A percentile compares a stretch with the other conserved stretches of the same genome.
Conservation (phyloP, 2,329 filamentous ascomycete species). For the Fusarium armeniacum region DNA sequence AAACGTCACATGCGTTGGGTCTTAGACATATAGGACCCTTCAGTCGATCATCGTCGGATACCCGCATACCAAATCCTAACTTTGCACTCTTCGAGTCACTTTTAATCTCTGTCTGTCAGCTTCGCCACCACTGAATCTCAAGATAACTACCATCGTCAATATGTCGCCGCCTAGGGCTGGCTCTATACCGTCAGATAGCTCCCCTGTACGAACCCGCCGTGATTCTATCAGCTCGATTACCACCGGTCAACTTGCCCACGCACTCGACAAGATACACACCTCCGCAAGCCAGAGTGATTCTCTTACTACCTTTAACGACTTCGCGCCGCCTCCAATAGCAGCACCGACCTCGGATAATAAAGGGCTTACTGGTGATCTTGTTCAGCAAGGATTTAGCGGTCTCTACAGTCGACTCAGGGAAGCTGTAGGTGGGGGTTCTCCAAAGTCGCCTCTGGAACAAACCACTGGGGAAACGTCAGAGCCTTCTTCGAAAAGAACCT, state of each 20-base stretch:
- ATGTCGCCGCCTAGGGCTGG: slow-evolving; percentile 52
- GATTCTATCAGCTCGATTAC: slow-evolving; percentile 60
- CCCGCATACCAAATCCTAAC: slow-evolving; percentile 8
- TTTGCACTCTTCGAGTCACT: slow-evolving; percentile 5
- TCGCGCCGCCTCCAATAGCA: slow-evolving; percentile 77
- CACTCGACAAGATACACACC: slow-evolving; percentile 89
- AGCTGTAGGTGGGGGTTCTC: slow-evolving; percentile 76
- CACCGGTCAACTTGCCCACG: slow-evolving; percentile 80
- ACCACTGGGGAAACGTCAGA: slow-evolving; percentile 51
- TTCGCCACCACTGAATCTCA: slow-evolving; percentile 3
- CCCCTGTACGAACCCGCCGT: slow-evolving; percentile 55
- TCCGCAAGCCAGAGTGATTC: slow-evolving; percentile 87
- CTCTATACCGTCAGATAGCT: slow-evolving; percentile 51
- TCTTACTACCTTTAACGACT: slow-evolving; percentile 94
- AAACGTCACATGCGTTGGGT: slow-evolving; percentile 32
- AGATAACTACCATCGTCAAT: slow-evolving; percentile 16
- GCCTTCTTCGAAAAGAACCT: slow-evolving; percentile 58
- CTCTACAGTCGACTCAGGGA: slow-evolving; percentile 88
- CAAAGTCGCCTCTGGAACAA: slow-evolving; percentile 55
- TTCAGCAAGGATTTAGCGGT: slow-evolving; percentile 89
- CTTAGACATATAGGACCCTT: slow-evolving; percentile 8
- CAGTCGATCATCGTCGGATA: slow-evolving; percentile 8
- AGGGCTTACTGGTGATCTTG: slow-evolving; percentile 76
- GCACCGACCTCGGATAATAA: slow-evolving; percentile 75
- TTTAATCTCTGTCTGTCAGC: neutral